Conservation (phyloP, 371 early-diverging fungal species). For the Paraphysoderma sedebokerense region DNA sequence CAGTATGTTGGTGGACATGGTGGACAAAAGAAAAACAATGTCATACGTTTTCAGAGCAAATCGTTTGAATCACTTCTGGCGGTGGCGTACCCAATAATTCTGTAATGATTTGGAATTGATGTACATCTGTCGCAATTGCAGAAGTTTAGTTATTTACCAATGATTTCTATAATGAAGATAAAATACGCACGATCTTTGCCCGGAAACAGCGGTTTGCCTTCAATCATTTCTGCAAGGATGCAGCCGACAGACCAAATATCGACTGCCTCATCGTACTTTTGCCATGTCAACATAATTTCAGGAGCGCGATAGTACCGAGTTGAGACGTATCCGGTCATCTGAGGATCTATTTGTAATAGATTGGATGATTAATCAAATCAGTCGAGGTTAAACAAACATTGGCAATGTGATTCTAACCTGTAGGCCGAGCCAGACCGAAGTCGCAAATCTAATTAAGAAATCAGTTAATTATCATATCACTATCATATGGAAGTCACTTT, state of each 20-base stretch:
- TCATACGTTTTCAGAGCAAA: constrained; percentile 74
- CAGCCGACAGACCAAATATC: constrained; percentile 99
- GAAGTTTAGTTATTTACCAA: neutral
- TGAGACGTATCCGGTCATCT: constrained; percentile 92
- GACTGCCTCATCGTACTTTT: constrained; percentile 90
- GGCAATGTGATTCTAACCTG: no score
- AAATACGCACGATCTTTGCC: constrained; percentile 75
- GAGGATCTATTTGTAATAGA: no score
- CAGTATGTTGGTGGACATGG: neutral
- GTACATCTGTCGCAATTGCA: constrained; percentile 34
- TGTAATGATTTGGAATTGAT: constrained; percentile 87
- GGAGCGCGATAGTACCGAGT: constrained; percentile 98
- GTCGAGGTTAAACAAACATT: no score
- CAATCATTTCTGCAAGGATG: constrained; percentile 95
- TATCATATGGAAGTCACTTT: neutral
- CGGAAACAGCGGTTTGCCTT: constrained; percentile 90
- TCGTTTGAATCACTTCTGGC: constrained; percentile 79
- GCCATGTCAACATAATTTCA: constrained; percentile 97
- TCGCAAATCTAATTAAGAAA: constrained; percentile 56
- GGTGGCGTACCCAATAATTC: constrained; percentile 86
- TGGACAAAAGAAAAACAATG: neutral
- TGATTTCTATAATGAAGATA: neutral
- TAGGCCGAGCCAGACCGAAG: constrained; percentile 88
- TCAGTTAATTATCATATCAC: neutral
- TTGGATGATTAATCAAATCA: no score